These are phyloP conservation scores for Trichoderma koningiopsis DNA, from an alignment of 2,329 filamentous ascomycete species.

Conservation along the genomic window DNA sequence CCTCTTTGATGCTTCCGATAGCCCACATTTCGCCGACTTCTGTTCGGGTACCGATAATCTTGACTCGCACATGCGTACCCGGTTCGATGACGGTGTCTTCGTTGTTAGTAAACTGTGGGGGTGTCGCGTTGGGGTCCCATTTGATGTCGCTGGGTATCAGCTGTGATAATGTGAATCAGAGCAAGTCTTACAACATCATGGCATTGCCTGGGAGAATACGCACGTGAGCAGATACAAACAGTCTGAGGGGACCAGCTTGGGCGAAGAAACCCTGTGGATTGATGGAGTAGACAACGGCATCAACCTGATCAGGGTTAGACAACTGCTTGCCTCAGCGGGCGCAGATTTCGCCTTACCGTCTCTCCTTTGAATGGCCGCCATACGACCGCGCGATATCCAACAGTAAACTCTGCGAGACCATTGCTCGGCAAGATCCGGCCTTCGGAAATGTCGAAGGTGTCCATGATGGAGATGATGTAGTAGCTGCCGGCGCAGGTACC, in stretches of 20 bases:
- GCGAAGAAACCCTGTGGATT: constrained; percentile 92
- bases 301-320: constrained; percentile 65
- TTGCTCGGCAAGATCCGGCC: constrained; percentile 89
- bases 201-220: constrained; percentile 37
- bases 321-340: constrained; percentile 27
- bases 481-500: constrained; percentile 94
- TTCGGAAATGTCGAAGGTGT: constrained; percentile 92
- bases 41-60: constrained; percentile 89
- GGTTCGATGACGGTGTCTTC: constrained; percentile 92
- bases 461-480: constrained; percentile 98
- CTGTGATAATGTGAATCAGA: constrained; percentile 46
- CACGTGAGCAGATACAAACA: constrained; percentile 84
- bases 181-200: background rate
- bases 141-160: constrained; percentile 90
- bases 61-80: constrained; percentile 88
- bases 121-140: constrained; percentile 93
- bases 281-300: constrained; percentile 89
- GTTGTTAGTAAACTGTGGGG: constrained; percentile 95
- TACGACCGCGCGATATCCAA: constrained; percentile 92
- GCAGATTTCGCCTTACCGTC: constrained; percentile 65
- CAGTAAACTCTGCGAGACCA: constrained; percentile 90
- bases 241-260: constrained; percentile 73
- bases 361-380: constrained; percentile 98
- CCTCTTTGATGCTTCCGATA: constrained; percentile 94
- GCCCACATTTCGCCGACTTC: constrained; percentile 96